Conservation (phyloP, 495 filamentous ascomycete species). For the Tuber borchii region DNA sequence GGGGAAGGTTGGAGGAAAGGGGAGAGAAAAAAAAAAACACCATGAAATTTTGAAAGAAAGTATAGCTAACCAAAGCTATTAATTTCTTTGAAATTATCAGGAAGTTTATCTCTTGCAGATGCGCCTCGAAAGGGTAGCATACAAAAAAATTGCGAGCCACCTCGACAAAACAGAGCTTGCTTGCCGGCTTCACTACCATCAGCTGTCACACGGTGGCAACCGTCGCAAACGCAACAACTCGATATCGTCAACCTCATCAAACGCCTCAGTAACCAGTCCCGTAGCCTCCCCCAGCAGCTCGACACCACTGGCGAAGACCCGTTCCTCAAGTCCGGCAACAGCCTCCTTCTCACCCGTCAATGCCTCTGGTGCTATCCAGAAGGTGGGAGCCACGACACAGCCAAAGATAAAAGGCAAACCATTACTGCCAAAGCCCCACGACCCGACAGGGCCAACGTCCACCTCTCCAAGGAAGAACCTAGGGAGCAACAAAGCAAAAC, state of each 20-base stretch:
- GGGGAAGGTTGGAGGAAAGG: neutral
- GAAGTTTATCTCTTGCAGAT: constrained; percentile 80
- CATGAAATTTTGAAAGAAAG: neutral
- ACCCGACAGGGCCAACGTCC: constrained; percentile 12
- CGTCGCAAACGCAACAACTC: constrained; percentile 52
- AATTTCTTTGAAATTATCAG: constrained; percentile 44
- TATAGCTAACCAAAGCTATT: constrained; percentile 17
- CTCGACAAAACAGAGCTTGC: constrained; percentile 80
- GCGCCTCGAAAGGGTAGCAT: constrained; percentile 76
- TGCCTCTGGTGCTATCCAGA: constrained; percentile 40
- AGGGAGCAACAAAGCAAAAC: constrained; percentile 28
- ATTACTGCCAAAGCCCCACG: constrained; percentile 40
- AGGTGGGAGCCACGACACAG: constrained; percentile 31
- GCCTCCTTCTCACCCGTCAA: constrained; percentile 44
- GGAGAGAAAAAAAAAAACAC: neutral
- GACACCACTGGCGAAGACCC: constrained; percentile 34
- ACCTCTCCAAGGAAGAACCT: constrained; percentile 28
- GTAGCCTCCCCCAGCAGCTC: constrained; percentile 37
- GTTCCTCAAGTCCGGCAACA: constrained; percentile 35
- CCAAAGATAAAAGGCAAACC: constrained; percentile 42
- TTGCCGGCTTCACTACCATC: constrained; percentile 77
- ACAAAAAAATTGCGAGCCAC: constrained; percentile 78
- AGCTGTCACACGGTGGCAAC: constrained; percentile 72
- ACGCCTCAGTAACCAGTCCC: constrained; percentile 39
- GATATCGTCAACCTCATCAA: constrained; percentile 46